phyloP scores from a whole-genome alignment of 2,329 filamentous ascomycete species.

The Metarhizium guizhouense region DNA sequence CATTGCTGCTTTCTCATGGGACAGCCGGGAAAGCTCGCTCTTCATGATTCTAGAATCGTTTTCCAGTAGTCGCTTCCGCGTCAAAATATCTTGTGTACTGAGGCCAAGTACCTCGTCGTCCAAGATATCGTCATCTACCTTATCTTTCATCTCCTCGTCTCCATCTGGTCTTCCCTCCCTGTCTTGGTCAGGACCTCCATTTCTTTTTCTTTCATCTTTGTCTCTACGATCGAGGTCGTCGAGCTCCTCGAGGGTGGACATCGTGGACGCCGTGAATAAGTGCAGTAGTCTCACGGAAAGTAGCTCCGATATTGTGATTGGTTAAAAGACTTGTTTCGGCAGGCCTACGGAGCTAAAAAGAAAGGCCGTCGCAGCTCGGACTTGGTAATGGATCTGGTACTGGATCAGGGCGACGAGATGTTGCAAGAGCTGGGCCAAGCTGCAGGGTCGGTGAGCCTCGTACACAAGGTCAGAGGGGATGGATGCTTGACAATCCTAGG shows the following conservation, averaged over 20 bases:
- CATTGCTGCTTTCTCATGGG: slow-evolving; percentile 94
- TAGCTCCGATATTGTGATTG: not conserved
- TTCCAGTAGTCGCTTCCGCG: slow-evolving; percentile 82
- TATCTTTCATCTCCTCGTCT: slow-evolving; percentile 89
- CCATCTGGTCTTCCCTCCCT: slow-evolving; percentile 47
- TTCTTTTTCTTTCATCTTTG: slow-evolving; percentile 56
- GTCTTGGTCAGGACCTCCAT: slow-evolving; percentile 23
- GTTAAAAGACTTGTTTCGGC: not conserved
- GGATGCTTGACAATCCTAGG: slow-evolving; percentile 7
- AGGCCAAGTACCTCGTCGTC: slow-evolving; percentile 90
- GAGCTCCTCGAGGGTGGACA: slow-evolving; percentile 89
- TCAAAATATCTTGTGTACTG: slow-evolving; percentile 90
- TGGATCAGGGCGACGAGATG: not conserved
- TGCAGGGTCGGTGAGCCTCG: not conserved
- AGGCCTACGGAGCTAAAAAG: not conserved
- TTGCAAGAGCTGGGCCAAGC: not conserved
- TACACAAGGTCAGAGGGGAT: no score
- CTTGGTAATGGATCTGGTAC: not conserved
- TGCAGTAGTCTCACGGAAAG: not conserved
- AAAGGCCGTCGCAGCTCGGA: not conserved
- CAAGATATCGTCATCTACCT: slow-evolving; percentile 65
- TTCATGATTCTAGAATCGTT: slow-evolving; percentile 99
- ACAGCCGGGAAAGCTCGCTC: slow-evolving; percentile 88
- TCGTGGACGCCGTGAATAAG: slow-evolving; percentile 29
- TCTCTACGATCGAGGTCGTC: slow-evolving; percentile 78